Evolutionary conservation across 495 filamentous ascomycete species (phyloP).

Genomic region (Podospora comata): DNA sequence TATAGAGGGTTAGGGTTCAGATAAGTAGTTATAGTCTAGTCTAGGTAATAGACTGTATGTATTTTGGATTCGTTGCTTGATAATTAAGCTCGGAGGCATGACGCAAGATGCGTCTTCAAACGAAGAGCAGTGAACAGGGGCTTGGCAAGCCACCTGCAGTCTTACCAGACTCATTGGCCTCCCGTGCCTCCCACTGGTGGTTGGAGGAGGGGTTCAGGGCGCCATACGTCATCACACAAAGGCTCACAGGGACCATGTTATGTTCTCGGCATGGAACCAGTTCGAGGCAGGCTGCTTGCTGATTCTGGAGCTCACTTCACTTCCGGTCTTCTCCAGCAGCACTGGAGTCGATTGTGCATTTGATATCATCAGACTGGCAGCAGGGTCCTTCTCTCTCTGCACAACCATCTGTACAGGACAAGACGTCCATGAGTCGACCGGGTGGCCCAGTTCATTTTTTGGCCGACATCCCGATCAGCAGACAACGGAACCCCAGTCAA

Average conservation of each 20-base stretch:
- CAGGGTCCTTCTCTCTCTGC: no score
- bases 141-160: background rate
- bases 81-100: background rate
- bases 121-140: background rate
- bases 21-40: no score
- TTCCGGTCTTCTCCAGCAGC: no score
- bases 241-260: background rate
- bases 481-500: conserved; percentile 7
- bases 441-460: background rate
- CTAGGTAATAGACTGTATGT: no score
- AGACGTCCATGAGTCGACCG: background rate
- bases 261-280: no score
- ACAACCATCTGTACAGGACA: background rate
- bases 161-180: background rate
- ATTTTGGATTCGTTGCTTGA: background rate
- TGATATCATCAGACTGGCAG: no score
- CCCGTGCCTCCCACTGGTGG: background rate
- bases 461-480: conserved; percentile 6
- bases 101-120: background rate
- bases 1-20: background rate
- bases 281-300: background rate
- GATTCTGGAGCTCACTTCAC: background rate
- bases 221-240: conserved; percentile 11
- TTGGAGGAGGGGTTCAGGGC: background rate
- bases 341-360: no score